Conservation (phyloP, 1,284 basidiomycete genomes). For the Coniophora puteana region DNA sequence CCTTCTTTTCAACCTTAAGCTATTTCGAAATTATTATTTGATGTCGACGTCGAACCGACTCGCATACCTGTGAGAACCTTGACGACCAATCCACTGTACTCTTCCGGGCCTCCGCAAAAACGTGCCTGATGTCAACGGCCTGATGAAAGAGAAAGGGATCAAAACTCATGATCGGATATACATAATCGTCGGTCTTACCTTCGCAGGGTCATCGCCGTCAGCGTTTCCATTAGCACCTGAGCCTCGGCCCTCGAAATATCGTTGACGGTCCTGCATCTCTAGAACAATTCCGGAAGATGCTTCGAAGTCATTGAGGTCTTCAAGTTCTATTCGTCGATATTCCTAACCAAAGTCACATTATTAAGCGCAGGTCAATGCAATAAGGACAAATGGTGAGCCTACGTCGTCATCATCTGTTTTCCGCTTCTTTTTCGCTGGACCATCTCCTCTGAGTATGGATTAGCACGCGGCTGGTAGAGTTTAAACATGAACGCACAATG, state of each 20-base stretch:
- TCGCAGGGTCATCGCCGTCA: too few species aligned
- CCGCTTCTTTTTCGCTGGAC: conserved; percentile 55
- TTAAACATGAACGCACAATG: conserved; percentile 48
- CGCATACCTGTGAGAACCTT: conserved; percentile 54
- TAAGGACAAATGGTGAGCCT: conserved; percentile 27
- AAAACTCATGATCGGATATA: too few species aligned
- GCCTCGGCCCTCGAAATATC: conserved; percentile 76
- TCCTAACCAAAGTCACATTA: background rate
- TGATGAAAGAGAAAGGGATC: too few species aligned
- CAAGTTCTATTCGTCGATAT: conserved; percentile 67
- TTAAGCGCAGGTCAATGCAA: background rate
- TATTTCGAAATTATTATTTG: conserved; percentile 8
- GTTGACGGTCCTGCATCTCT: conserved; percentile 77
- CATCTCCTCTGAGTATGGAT: conserved; percentile 48
- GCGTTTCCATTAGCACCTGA: too few species aligned
- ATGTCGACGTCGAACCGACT: background rate
- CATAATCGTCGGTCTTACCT: too few species aligned
- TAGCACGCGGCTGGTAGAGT: conserved; percentile 2
- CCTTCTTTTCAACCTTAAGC: conserved; percentile 63
- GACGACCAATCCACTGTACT: conserved; percentile 55
- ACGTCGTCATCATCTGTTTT: conserved; percentile 40
- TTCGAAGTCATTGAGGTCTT: conserved; percentile 77
- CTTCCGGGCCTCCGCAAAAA: conserved; percentile 42
- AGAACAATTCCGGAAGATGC: conserved; percentile 68
- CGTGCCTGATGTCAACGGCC: conserved; percentile 39